These are phyloP conservation scores for Hypsizygus ulmarius DNA, from an alignment of 1,284 basidiomycete genomes.

Conservation along the genomic window DNA sequence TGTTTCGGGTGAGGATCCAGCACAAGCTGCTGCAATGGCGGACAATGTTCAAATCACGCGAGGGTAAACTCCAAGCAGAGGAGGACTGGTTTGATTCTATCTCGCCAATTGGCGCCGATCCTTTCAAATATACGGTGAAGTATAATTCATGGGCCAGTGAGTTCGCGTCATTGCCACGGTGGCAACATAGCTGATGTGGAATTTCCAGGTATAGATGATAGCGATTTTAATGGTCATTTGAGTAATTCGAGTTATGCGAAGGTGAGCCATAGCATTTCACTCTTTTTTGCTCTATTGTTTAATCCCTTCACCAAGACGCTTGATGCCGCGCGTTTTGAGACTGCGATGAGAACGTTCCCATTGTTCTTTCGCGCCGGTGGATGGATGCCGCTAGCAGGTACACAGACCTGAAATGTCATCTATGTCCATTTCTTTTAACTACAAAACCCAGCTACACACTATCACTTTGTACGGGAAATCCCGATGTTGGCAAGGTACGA, in stretches of 20 bases:
- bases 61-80: constrained; percentile 36
- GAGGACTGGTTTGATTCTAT: constrained; percentile 43
- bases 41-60: constrained; percentile 41
- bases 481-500: constrained; percentile 70
- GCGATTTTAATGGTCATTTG: constrained; percentile 69
- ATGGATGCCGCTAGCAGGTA: constrained; percentile 70
- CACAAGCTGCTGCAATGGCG: constrained; percentile 36
- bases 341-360: constrained; percentile 53
- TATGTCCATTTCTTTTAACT: not conserved
- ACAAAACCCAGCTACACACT: constrained; percentile 57
- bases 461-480: constrained; percentile 76
- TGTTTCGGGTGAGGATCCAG: constrained; percentile 38
- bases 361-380: constrained; percentile 63
- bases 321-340: constrained; percentile 41
- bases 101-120: constrained; percentile 55
- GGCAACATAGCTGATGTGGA: not conserved
- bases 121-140: constrained; percentile 42
- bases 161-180: constrained; percentile 24
- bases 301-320: constrained; percentile 29
- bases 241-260: constrained; percentile 79
- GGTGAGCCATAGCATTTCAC: constrained; percentile 33
- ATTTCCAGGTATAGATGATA: constrained; percentile 58
- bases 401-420: constrained; percentile 16
- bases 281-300: not conserved
- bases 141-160: constrained; percentile 56